Conservation (phyloP, 2,329 filamentous ascomycete species). For the Byssochlamys sp. region DNA sequence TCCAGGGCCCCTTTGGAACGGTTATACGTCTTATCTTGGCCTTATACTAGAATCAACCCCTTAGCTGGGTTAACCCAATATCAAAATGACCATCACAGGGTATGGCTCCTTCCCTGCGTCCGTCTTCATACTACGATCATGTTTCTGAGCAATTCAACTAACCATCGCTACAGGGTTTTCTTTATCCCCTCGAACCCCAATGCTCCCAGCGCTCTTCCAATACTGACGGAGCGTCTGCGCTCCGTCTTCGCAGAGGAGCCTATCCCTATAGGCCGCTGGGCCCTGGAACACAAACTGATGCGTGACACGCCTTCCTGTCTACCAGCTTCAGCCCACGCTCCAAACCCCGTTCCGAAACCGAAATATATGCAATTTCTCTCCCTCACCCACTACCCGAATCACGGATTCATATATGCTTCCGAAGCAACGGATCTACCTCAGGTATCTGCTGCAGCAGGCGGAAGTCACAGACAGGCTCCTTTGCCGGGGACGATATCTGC, state of each 20-base stretch:
- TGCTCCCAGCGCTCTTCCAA: conserved; percentile 24
- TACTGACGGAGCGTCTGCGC: conserved; percentile 31
- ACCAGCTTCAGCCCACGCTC: conserved; percentile 21
- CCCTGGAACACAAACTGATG: conserved; percentile 34
- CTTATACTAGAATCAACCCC: background rate
- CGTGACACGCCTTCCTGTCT: conserved; percentile 34
- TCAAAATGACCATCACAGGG: conserved; percentile 28
- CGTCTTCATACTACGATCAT: background rate
- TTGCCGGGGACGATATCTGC: conserved; percentile 8
- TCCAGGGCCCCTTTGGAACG: background rate
- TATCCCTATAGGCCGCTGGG: conserved; percentile 29
- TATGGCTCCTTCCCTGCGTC: conserved; percentile 9
- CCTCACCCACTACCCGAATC: conserved; percentile 29
- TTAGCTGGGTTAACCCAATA: background rate
- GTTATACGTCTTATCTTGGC: background rate
- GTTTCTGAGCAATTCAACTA: conserved; percentile 2
- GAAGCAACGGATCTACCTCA: conserved; percentile 12
- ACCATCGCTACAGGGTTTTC: conserved; percentile 27
- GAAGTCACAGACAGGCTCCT: conserved; percentile 6
- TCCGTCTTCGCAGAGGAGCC: conserved; percentile 26
- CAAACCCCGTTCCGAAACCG: conserved; percentile 20
- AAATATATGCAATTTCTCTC: conserved; percentile 36
- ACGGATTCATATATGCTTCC: conserved; percentile 35
- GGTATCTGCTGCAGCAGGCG: background rate
- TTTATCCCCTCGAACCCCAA: conserved; percentile 35